A percentile compares a stretch with the other conserved stretches of the same genome.
Evolutionary conservation across 2,329 filamentous ascomycete species (phyloP).

Genomic region (Pseudogymnoascus sp.): DNA sequence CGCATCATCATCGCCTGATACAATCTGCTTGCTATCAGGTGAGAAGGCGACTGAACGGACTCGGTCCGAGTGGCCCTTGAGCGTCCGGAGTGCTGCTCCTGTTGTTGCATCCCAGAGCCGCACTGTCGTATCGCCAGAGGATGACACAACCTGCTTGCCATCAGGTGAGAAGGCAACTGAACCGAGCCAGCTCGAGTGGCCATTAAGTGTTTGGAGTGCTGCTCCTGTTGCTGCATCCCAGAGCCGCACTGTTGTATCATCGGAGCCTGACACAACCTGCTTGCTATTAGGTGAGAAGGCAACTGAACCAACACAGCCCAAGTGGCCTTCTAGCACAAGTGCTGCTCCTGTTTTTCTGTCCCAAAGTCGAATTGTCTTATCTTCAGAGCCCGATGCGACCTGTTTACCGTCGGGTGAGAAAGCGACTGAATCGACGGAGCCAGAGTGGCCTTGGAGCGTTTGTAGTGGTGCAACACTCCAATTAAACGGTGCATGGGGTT

Average conservation of each 20-base stretch:
- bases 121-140: neutral
- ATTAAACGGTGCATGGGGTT: too few species aligned
- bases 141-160: neutral
- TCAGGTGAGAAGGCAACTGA: constrained; percentile 11
- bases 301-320: constrained; percentile 9
- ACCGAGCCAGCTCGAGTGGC: neutral
- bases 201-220: constrained; percentile 8
- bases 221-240: neutral
- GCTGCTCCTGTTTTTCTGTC: constrained; percentile 15
- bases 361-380: constrained; percentile 5
- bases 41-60: constrained; percentile 11
- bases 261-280: constrained; percentile 14
- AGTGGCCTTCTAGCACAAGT: constrained; percentile 18
- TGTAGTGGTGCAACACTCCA: too few species aligned
- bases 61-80: constrained; percentile 3
- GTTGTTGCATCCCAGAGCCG: neutral
- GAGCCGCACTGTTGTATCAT: neutral
- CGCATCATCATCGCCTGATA: constrained; percentile 6
- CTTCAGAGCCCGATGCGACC: too few species aligned
- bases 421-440: too few species aligned
- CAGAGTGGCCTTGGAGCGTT: too few species aligned
- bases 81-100: neutral
- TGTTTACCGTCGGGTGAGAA: too few species aligned
- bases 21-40: constrained; percentile 11
- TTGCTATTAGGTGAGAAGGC: constrained; percentile 20